These are phyloP conservation scores for Hypoxylon sp. DNA, from an alignment of 2,329 filamentous ascomycete genomes.

Conservation along the genomic window DNA sequence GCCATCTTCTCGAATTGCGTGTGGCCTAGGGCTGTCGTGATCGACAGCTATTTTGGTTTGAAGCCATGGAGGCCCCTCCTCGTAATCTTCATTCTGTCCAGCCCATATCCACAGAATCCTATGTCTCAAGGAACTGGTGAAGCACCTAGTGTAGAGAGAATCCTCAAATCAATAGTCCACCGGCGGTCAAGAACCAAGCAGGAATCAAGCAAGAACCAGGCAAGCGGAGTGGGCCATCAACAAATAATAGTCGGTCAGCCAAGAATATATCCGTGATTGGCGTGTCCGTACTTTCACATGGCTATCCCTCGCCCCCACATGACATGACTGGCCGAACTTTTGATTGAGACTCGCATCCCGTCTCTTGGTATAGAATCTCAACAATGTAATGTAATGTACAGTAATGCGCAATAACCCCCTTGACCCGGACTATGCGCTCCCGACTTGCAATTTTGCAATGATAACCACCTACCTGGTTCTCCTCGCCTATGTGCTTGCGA, in stretches of 20 bases:
- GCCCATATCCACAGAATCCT: conserved; percentile 23
- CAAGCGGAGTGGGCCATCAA: conserved; percentile 28
- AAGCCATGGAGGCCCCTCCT: conserved; percentile 2
- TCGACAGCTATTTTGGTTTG: conserved; percentile 12
- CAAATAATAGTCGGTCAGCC: conserved; percentile 39
- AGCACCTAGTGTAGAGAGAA: conserved; percentile 1
- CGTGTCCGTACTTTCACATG: conserved; percentile 19
- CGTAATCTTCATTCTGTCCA: conserved; percentile 21
- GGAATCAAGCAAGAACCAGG: conserved; percentile 42
- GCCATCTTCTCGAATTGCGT: conserved; percentile 13
- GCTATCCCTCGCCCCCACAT: conserved; percentile 32
- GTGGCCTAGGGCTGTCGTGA: conserved; percentile 26
- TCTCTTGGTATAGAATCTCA: conserved; percentile 6
- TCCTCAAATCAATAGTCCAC: conserved; percentile 22
- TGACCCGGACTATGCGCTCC: conserved; percentile 12
- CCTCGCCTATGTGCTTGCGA: conserved; percentile 4
- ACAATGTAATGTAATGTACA: background rate
- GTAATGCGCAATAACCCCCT: conserved; percentile 3
- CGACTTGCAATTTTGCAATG: conserved; percentile 24
- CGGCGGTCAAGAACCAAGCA: conserved; percentile 43
- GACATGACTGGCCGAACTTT: conserved; percentile 18
- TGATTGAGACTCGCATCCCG: conserved; percentile 15
- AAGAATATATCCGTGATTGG: conserved; percentile 36
- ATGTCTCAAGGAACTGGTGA: conserved; percentile 11
- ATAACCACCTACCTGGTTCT: conserved; percentile 35